A percentile compares a stretch with the other conserved stretches of the same genome.
phyloP scores from a whole-genome alignment of 495 filamentous ascomycete genomes.

The Neurospora pannonica region DNA sequence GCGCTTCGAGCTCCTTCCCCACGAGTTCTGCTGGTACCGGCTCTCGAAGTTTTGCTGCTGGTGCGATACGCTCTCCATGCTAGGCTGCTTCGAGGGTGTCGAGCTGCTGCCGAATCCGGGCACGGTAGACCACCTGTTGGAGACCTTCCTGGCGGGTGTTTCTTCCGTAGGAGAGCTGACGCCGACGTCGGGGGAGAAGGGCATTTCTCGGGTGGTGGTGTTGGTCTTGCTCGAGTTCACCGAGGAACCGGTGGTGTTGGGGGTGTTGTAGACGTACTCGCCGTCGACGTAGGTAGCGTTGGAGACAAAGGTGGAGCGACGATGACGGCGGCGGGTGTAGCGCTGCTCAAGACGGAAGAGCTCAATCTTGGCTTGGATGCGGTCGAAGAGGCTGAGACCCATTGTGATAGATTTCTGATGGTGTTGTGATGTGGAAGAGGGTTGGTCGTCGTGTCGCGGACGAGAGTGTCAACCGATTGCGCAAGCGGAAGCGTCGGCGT shows the following conservation, averaged over 20 bases:
- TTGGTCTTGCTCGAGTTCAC: conserved; percentile 27
- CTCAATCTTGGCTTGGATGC: conserved; percentile 58
- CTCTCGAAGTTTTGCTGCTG: neutral
- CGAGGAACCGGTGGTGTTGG: conserved; percentile 40
- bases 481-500: neutral
- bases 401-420: conserved; percentile 15
- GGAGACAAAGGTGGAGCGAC: conserved; percentile 75
- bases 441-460: neutral
- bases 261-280: conserved; percentile 69
- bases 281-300: conserved; percentile 86
- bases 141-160: conserved; percentile 19
- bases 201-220: conserved; percentile 8
- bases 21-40: neutral
- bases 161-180: conserved; percentile 1
- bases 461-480: neutral
- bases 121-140: conserved; percentile 39
- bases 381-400: conserved; percentile 37
- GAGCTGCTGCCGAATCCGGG: conserved; percentile 34
- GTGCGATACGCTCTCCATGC: neutral
- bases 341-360: conserved; percentile 88
- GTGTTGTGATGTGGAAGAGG: neutral
- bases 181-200: conserved; percentile 6
- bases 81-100: neutral
- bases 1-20: neutral
- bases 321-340: conserved; percentile 72